Evolutionary conservation across 2,329 filamentous ascomycete species (phyloP), one percentile per base, ranked within the genome.

Genomic region (Alternaria gaisen): DNA sequence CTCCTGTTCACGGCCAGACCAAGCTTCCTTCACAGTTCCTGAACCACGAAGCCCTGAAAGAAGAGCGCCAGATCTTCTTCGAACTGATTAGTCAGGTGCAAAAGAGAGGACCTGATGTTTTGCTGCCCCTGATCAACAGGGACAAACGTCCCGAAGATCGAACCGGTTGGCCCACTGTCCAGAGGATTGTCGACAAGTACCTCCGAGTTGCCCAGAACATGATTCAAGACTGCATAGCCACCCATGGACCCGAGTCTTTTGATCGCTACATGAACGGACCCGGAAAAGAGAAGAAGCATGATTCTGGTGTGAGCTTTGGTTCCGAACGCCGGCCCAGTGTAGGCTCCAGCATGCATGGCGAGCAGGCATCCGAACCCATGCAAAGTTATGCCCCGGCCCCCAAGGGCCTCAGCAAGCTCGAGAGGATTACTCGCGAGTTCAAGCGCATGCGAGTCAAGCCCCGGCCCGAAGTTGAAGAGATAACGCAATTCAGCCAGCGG

Each of bases 301-400:
- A 90, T 72, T 90, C 88, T 3, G 88, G 87, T 20, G 84, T 89
- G 60, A 88, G 86, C 74, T 88, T 89, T 68, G 81, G 80, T 51
- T 77, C 76, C 28, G 72, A 77, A 28, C 68, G 67, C 30, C 67
- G 74, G 32, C 75, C 76, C 16, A 76, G 74, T 36, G 72, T 74
- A 22, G 72, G 56, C 3, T 65, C 68, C 16, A 72, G 61, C 43
- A 50, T 67, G 5, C 67, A 71, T 26, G 76, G 77, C 46, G 69
- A 65, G 52, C 64, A 68, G n/a, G 64, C 65, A 11, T 63, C 69
- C 2, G 65, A 69, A 44, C 61, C 70, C 4, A 64, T 66, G 28
- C 24, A 63, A 18, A 68, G 64, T 28, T 66, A 63, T 14, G 65
- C 69, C 46, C 32, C 67, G 30, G 20, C 69, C 14, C 47, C 61